Evolutionary conservation across 1,139 yeast genomes (phyloP).

Genomic region (Candida smagusa): DNA sequence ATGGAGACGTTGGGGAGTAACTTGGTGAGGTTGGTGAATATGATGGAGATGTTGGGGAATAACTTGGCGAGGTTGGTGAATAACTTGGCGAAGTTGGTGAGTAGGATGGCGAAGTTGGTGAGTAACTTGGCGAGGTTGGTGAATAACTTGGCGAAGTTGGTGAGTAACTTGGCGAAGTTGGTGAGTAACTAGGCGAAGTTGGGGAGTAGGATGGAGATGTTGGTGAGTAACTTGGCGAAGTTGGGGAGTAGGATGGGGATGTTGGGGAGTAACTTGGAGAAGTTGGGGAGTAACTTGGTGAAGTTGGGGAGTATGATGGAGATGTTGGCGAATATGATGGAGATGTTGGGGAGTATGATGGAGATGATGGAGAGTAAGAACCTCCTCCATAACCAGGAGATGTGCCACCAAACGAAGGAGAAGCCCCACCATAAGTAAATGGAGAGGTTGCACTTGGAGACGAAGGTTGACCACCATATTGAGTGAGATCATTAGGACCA

Average conservation of each 20-base stretch:
- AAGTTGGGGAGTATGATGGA: constrained; percentile 71
- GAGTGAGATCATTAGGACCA: constrained; percentile 88
- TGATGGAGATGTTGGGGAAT: constrained; percentile 60
- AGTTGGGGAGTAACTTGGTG: constrained; percentile 71
- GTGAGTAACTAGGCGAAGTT: constrained; percentile 66
- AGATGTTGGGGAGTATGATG: constrained; percentile 52
- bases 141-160: constrained; percentile 67
- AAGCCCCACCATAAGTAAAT: constrained; percentile 38
- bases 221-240: constrained; percentile 69
- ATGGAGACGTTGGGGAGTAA: constrained; percentile 57
- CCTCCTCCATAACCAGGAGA: constrained; percentile 58
- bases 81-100: constrained; percentile 63
- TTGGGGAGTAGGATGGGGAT: constrained; percentile 69
- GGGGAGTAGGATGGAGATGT: constrained; percentile 72
- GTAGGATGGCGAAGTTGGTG: constrained; percentile 64
- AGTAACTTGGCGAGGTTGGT: constrained; percentile 54
- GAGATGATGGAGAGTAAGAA: constrained; percentile 39
- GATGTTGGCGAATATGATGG: constrained; percentile 66
- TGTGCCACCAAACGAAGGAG: constrained; percentile 58
- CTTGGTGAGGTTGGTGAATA: constrained; percentile 50
- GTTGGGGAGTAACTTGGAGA: constrained; percentile 77
- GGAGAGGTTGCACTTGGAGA: constrained; percentile 57
- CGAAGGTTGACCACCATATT: constrained; percentile 73
- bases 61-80: constrained; percentile 64
- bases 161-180: constrained; percentile 71